These are phyloP conservation scores for Venturia asperata DNA, from an alignment of 2,329 filamentous ascomycete species.

Conservation along the genomic window DNA sequence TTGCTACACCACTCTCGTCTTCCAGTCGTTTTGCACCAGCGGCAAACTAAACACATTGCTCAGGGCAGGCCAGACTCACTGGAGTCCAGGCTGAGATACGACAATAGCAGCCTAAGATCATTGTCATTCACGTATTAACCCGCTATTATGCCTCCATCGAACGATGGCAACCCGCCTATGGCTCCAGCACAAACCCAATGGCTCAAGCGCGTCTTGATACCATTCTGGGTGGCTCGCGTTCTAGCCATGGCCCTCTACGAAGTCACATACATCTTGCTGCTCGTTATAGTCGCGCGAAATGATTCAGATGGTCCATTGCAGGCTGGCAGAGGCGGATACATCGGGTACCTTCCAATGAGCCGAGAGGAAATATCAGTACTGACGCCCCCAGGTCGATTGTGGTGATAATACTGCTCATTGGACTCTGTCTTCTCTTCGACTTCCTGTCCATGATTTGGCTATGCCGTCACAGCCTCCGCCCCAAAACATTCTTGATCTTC, in stretches of 20 bases:
- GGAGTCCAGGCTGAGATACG: neutral
- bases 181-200: constrained; percentile 23
- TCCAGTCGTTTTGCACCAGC: neutral
- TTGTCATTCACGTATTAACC: too few relatives aligned
- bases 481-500: constrained; percentile 31
- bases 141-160: neutral
- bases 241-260: constrained; percentile 31
- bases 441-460: constrained; percentile 31
- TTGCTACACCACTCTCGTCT: neutral
- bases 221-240: constrained; percentile 32
- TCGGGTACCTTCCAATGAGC: constrained; percentile 1
- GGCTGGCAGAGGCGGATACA: neutral
- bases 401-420: constrained; percentile 30
- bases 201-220: constrained; percentile 35
- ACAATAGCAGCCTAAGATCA: neutral
- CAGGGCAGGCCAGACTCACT: neutral
- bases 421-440: constrained; percentile 31
- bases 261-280: constrained; percentile 26
- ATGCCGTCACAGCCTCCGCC: constrained; percentile 29
- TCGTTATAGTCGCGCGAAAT: constrained; percentile 22
- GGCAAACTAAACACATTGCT: neutral
- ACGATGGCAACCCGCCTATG: neutral
- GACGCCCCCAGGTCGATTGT: constrained; percentile 16
- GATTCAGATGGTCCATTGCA: neutral
- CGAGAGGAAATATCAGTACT: neutral